phyloP scores from a whole-genome alignment of 345 rosid genomes.

The Mangifera indica region DNA sequence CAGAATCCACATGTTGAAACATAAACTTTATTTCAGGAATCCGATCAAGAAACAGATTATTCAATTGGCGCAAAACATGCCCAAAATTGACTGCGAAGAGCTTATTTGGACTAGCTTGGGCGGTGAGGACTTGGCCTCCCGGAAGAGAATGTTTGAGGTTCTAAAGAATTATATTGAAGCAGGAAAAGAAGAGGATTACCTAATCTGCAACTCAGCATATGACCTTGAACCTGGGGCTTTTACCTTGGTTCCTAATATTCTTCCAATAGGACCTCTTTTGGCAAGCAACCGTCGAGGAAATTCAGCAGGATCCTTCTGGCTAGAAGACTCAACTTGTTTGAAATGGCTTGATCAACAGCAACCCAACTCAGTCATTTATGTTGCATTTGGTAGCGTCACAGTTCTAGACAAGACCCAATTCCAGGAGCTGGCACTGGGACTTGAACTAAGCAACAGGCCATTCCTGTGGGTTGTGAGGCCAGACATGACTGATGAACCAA shows the following conservation, averaged over 20 bases:
- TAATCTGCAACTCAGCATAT: conserved; percentile 19
- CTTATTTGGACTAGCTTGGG: neutral
- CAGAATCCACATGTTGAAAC: neutral
- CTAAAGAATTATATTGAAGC: conserved; percentile 6
- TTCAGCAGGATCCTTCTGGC: neutral
- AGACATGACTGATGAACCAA: neutral
- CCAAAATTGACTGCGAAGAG: neutral
- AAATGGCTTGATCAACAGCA: neutral
- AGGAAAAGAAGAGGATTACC: neutral
- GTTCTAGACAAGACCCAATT: neutral
- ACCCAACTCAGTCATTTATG: neutral
- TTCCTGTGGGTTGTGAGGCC: conserved; percentile 7
- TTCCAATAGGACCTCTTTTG: neutral
- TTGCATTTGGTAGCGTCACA: neutral
- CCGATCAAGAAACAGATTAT: neutral
- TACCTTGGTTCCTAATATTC: neutral
- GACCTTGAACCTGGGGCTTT: neutral
- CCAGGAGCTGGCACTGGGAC: neutral
- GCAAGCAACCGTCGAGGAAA: neutral
- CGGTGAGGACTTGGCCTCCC: neutral
- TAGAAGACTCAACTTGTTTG: neutral
- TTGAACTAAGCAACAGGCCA: conserved; percentile 20
- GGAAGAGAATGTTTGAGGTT: conserved; percentile 23
- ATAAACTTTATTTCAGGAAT: neutral
- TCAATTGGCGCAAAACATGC: neutral